Conservation (phyloP, 805 yeast species). For the Candida saitoana region DNA sequence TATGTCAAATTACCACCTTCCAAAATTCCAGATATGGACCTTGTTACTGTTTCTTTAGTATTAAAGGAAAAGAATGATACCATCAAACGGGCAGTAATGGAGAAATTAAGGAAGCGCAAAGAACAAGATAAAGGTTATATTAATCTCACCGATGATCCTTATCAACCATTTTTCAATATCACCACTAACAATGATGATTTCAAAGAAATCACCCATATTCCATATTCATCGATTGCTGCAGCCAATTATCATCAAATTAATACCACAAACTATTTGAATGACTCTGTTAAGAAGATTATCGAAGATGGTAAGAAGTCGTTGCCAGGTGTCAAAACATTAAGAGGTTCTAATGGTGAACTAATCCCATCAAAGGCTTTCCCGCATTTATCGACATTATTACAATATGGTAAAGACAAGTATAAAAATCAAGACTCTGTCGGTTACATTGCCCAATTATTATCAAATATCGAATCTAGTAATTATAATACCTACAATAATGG, state of each 20-base stretch:
- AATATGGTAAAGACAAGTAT: constrained; percentile 22
- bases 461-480: constrained; percentile 36
- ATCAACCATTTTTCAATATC: constrained; percentile 74
- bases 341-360: constrained; percentile 49
- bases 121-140: constrained; percentile 71
- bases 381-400: constrained; percentile 39
- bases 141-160: constrained; percentile 83
- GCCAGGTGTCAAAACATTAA: constrained; percentile 42
- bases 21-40: constrained; percentile 87
- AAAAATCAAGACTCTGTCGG: constrained; percentile 20
- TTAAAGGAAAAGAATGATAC: constrained; percentile 71
- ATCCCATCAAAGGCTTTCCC: constrained; percentile 47
- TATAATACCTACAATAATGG: constrained; percentile 40
- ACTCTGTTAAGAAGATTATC: constrained; percentile 34
- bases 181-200: constrained; percentile 44
- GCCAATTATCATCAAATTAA: constrained; percentile 63
- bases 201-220: constrained; percentile 60
- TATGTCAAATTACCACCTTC: constrained; percentile 86
- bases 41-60: constrained; percentile 75
- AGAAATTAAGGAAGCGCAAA: constrained; percentile 69
- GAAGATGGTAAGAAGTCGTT: constrained; percentile 45
- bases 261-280: constrained; percentile 50
- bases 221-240: constrained; percentile 73
- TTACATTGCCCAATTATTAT: constrained; percentile 36
- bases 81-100: constrained; percentile 79